Conservation (phyloP, 1,139 yeast genomes). For the Protomyces inundatus region DNA sequence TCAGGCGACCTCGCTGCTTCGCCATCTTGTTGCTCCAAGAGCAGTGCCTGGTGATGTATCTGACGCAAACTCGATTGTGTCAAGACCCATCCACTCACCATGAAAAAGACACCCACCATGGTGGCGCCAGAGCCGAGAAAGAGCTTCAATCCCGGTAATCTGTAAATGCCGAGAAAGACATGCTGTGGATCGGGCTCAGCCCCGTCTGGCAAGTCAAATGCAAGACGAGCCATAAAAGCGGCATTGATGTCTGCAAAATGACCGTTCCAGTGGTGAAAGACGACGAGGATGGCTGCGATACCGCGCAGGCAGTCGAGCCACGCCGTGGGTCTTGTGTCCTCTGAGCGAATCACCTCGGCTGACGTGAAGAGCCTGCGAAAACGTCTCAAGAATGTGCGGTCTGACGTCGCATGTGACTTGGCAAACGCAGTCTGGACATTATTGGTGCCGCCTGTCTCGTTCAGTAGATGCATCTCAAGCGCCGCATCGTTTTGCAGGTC, state of each 20-base stretch:
- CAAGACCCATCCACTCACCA: slow-evolving; percentile 3
- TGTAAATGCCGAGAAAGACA: neutral
- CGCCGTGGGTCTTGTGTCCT: neutral
- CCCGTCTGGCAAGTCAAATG: neutral
- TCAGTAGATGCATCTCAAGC: neutral
- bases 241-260: neutral
- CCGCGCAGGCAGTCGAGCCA: neutral
- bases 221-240: neutral
- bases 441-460: neutral
- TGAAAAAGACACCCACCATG: slow-evolving; percentile 18
- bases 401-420: neutral
- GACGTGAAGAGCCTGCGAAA: neutral
- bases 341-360: too few species aligned
- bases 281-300: neutral
- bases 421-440: neutral
- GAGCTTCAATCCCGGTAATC: neutral
- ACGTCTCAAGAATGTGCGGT: neutral
- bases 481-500: neutral
- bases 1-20: neutral
- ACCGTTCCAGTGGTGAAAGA: neutral
- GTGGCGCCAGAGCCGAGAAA: neutral
- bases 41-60: neutral
- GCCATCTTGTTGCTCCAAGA: neutral
- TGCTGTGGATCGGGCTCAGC: neutral
- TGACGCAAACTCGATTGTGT: neutral